These are phyloP conservation scores for Capronia americana DNA, from an alignment of 2,329 filamentous ascomycete species.

Conservation along the genomic window DNA sequence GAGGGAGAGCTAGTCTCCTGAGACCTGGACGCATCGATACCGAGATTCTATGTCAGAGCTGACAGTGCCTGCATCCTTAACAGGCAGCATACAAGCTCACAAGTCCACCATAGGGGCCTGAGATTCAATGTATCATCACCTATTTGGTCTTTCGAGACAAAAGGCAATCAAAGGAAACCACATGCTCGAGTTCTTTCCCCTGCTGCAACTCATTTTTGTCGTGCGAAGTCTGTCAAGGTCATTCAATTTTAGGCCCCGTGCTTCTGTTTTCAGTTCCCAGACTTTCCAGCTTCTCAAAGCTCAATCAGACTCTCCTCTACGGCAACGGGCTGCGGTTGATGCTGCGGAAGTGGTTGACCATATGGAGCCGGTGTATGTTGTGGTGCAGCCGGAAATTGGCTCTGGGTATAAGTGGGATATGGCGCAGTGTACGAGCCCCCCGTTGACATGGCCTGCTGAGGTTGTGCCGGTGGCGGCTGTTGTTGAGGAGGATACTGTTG, in stretches of 20 bases:
- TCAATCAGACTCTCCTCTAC: constrained; percentile 83
- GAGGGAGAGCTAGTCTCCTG: neutral
- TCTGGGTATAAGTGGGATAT: constrained; percentile 57
- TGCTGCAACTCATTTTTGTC: neutral
- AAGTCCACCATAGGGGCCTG: neutral
- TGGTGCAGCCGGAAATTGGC: constrained; percentile 70
- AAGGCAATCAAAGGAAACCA: neutral
- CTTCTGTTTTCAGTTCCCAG: neutral
- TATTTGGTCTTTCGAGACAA: neutral
- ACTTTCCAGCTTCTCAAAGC: constrained; percentile 56
- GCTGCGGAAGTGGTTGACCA: constrained; percentile 50
- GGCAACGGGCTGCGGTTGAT: constrained; percentile 55
- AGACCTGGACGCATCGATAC: neutral
- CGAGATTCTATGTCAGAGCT: neutral
- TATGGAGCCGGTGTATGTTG: constrained; percentile 53
- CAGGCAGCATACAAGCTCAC: neutral
- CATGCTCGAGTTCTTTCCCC: neutral
- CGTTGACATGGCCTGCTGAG: constrained; percentile 16
- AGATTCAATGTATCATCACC: neutral
- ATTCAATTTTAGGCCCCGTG: neutral
- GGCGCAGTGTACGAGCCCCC: constrained; percentile 16
- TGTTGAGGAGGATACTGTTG: constrained; percentile 45
- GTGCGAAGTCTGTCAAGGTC: neutral
- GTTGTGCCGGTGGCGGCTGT: constrained; percentile 39
- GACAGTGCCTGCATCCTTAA: neutral